Evolutionary conservation across 768 basidiomycete species (phyloP), one percentile per base, ranked within the genome.

Genomic region (Podaxis pistillaris): DNA sequence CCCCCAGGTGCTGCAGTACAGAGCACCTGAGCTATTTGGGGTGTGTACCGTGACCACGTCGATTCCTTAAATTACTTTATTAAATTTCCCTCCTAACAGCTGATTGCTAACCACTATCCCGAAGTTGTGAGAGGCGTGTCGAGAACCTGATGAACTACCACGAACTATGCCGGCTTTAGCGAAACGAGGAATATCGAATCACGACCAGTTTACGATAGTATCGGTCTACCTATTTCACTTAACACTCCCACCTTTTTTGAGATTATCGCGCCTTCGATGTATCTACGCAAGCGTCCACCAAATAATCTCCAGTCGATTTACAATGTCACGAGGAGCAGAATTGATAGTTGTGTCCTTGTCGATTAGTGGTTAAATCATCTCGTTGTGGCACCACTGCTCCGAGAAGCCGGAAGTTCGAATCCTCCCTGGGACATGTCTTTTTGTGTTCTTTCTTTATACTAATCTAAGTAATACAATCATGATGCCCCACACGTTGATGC

Each of bases 21-120:
- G 93, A 54, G 87, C 89, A 17, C 92, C 91, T 17, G 84, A 80
- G 38, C 75, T 93, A 50, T 93, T 91, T 68, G 77, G 69, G 33
- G 87, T 89, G 71, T 63, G 83, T 72, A 33, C 33, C 33, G 33
- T 58, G 51, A 13, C 24, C 52, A 22, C 33, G 30, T 24, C 58
- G 54, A 51, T 55, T 26, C 4, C 19, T 30, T 15, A 7, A 17
- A 9, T 13, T 9, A n/a, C 11, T 12, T 50, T 37, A 11, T 41
- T 55, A 30, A 62, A 38, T 57, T n/a, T 5, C 36, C 44, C 40
- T 24, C 55, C 5, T 8, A 22, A 8, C 44, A 89, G 87, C 74
- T 89, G 74, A 89, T 93, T 67, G 83, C 86, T 4, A 71, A 78
- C 53, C 81, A 79, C 37, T 93, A 93, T 70, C 90, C 90, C 11